Conservation (phyloP, 176 grass and related monocot genomes). For the Juncus inflexus region DNA sequence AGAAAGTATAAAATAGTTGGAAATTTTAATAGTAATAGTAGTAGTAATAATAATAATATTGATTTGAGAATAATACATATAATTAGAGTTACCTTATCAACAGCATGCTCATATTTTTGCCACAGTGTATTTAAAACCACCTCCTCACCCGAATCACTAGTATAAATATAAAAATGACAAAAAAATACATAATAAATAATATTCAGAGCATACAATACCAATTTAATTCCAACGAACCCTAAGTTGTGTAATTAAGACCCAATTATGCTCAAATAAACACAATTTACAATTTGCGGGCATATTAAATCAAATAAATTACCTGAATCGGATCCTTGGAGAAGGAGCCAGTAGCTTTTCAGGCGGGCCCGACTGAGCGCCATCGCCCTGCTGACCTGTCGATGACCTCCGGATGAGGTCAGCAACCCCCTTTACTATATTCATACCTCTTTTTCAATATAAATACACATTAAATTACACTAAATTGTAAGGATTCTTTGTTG, state of each 20-base stretch:
- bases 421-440: conserved; percentile 86
- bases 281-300: background rate
- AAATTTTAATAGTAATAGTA: no score
- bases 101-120: conserved; percentile 58
- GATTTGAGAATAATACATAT: background rate
- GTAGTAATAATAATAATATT: no score
- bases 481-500: background rate
- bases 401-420: conserved; percentile 83
- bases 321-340: conserved; percentile 54
- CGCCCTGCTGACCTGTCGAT: conserved; percentile 29
- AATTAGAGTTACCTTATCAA: conserved; percentile 57
- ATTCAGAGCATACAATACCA: no score
- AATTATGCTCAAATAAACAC: background rate
- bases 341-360: conserved; percentile 34
- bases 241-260: background rate
- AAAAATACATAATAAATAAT: background rate
- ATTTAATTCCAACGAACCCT: no score
- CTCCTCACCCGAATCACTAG: conserved; percentile 62
- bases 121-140: conserved; percentile 64
- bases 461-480: conserved; percentile 7
- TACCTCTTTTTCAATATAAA: conserved; percentile 19
- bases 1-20: conserved; percentile 13
- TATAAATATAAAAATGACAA: conserved; percentile 26
- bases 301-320: conserved; percentile 33
- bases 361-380: conserved; percentile 16